phyloP scores from a whole-genome alignment of 805 yeast species.

The Teunomyces aglyptinius region DNA sequence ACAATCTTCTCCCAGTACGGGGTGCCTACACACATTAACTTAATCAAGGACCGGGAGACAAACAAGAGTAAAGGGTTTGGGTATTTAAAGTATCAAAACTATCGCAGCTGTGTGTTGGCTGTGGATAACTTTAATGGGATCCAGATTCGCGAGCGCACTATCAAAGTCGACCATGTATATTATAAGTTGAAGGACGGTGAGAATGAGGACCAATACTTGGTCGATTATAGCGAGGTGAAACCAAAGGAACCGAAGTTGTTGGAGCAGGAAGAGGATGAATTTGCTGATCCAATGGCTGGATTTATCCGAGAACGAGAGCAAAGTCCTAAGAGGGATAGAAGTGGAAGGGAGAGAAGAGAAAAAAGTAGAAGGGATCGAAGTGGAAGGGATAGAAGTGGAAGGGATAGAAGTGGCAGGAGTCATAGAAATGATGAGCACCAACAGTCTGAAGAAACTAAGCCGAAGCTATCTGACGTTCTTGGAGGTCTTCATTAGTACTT shows the following conservation, averaged over 20 bases:
- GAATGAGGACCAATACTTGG: slow-evolving; percentile 40
- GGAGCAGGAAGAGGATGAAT: slow-evolving; percentile 18
- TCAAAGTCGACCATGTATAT: slow-evolving; percentile 70
- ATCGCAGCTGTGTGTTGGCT: slow-evolving; percentile 76
- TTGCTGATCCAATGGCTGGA: slow-evolving; percentile 33
- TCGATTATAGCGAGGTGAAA: slow-evolving; percentile 23
- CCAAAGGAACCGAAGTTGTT: neutral
- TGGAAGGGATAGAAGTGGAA: neutral
- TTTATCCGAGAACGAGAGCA: slow-evolving; percentile 21
- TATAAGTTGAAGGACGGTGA: slow-evolving; percentile 56
- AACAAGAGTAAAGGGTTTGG: slow-evolving; percentile 76
- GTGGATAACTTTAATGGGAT: slow-evolving; percentile 85
- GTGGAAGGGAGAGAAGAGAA: neutral
- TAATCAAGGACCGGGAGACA: slow-evolving; percentile 59
- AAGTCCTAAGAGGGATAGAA: slow-evolving; percentile 20
- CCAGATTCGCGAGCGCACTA: slow-evolving; percentile 46
- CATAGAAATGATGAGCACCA: neutral
- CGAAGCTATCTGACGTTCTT: neutral
- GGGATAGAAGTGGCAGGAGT: slow-evolving; percentile 3
- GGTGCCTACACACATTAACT: slow-evolving; percentile 69
- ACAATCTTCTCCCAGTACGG: slow-evolving; percentile 88
- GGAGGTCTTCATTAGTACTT: neutral
- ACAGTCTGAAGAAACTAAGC: neutral
- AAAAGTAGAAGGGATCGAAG: neutral
- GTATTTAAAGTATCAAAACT: slow-evolving; percentile 79